These are phyloP conservation scores for Phaeosphaeria sp. DNA, from an alignment of 2,329 filamentous ascomycete genomes.

Conservation along the genomic window DNA sequence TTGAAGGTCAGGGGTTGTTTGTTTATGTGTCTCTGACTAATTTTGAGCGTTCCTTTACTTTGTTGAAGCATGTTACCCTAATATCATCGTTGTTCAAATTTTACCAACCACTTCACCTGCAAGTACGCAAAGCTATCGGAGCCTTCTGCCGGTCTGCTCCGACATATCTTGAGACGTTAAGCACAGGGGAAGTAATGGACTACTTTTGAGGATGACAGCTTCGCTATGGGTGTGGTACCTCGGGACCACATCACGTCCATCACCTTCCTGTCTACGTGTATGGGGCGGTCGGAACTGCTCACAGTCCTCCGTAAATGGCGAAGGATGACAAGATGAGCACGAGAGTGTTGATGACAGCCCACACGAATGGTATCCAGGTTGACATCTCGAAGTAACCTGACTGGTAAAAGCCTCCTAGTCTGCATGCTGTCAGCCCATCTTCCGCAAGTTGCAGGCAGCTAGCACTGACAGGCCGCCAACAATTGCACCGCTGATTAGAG, in stretches of 20 bases:
- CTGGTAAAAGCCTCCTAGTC: conserved; percentile 79
- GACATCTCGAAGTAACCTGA: conserved; percentile 89
- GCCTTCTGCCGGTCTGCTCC: background rate
- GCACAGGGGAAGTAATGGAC: background rate
- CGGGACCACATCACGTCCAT: background rate
- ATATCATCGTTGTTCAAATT: background rate
- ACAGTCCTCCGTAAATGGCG: conserved; percentile 89
- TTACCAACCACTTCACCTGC: background rate
- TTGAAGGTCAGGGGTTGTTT: too few relatives aligned
- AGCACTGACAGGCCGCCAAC: conserved; percentile 76
- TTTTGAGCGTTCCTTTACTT: background rate
- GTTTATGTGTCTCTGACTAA: too few relatives aligned
- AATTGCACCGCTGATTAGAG: conserved; percentile 78
- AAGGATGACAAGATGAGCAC: conserved; percentile 87
- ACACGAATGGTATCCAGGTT: conserved; percentile 90
- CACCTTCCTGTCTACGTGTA: background rate
- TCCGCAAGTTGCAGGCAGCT: background rate
- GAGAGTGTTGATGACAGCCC: conserved; percentile 83
- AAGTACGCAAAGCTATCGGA: background rate
- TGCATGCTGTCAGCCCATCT: conserved; percentile 43
- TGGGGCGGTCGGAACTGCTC: conserved; percentile 1
- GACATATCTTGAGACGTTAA: background rate
- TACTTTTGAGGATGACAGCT: background rate
- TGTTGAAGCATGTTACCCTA: background rate
- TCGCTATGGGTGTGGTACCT: background rate